Evolutionary conservation across 306 rosid species (phyloP).

Genomic region (Malus sieversii): DNA sequence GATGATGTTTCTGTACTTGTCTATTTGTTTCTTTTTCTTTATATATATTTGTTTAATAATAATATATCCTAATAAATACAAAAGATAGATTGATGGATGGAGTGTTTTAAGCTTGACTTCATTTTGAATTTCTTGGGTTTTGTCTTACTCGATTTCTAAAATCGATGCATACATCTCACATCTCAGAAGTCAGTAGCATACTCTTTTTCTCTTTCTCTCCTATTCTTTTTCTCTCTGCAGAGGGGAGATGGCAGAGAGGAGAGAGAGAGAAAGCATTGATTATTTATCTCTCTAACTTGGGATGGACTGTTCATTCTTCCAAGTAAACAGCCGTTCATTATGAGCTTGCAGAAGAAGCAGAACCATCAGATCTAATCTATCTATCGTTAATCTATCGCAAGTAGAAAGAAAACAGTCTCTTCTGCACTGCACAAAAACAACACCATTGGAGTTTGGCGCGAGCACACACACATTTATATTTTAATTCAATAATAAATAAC

Average conservation of each 20-base stretch:
- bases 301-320: slow-evolving; percentile 60
- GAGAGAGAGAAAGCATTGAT: slow-evolving; percentile 3
- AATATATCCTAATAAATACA: too few species aligned
- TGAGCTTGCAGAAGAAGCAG: slow-evolving; percentile 44
- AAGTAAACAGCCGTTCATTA: slow-evolving; percentile 80
- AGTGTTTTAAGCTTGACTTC: background rate
- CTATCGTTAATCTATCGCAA: background rate
- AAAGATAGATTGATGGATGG: background rate
- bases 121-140: slow-evolving; percentile 47
- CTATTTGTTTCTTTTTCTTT: slow-evolving; percentile 6
- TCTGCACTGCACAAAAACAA: slow-evolving; percentile 7
- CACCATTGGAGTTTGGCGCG: slow-evolving; percentile 55
- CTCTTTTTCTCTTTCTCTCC: background rate
- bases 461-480: background rate
- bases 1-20: slow-evolving; percentile 72
- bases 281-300: slow-evolving; percentile 28
- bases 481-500: background rate
- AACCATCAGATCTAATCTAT: slow-evolving; percentile 9
- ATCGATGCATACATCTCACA: slow-evolving; percentile 34
- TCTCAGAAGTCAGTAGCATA: background rate
- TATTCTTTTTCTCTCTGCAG: background rate
- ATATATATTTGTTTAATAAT: background rate
- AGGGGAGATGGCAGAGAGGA: background rate
- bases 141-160: slow-evolving; percentile 74
- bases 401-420: slow-evolving; percentile 31